Percentiles rank a stretch among this genome's conserved stretches.
Evolutionary conservation across 2,329 filamentous ascomycete genomes (phyloP).

Genomic region (Curvularia sp.): DNA sequence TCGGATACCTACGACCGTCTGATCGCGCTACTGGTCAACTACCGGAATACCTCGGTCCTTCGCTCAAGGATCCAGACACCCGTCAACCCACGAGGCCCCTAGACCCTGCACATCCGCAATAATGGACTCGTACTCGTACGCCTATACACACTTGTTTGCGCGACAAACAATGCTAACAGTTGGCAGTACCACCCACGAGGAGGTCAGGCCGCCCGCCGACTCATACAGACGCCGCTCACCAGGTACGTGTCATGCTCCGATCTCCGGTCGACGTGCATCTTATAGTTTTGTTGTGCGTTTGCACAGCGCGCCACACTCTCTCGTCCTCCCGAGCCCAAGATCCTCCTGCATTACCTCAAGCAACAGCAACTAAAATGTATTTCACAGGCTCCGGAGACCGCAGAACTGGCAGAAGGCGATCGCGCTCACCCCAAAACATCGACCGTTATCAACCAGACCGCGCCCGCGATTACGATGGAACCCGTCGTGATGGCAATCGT

Average conservation of each 20-base stretch:
- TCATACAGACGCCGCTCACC: slow-evolving; percentile 68
- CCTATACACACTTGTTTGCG: slow-evolving; percentile 2
- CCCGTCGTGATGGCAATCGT: slow-evolving; percentile 66
- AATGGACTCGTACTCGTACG: slow-evolving; percentile 52
- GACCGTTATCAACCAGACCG: slow-evolving; percentile 81
- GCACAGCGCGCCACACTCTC: neutral
- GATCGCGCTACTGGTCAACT: slow-evolving; percentile 19
- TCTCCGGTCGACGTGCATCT: neutral
- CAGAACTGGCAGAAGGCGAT: slow-evolving; percentile 59
- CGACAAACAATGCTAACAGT: slow-evolving; percentile 22
- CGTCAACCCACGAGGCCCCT: neutral
- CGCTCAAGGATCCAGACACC: slow-evolving; percentile 6
- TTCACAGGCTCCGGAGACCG: slow-evolving; percentile 38
- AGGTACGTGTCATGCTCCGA: slow-evolving; percentile 58
- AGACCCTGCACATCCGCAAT: slow-evolving; percentile 3
- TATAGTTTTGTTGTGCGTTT: neutral
- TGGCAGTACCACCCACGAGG: slow-evolving; percentile 54
- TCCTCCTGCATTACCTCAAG: neutral
- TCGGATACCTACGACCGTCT: slow-evolving; percentile 29
- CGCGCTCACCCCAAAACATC: slow-evolving; percentile 73
- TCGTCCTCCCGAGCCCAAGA: neutral
- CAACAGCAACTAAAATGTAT: slow-evolving; percentile 10
- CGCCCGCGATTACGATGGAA: slow-evolving; percentile 71
- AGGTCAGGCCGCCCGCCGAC: slow-evolving; percentile 59
- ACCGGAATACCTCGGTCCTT: slow-evolving; percentile 21